phyloP scores from a whole-genome alignment of 129 eudicot species.

The Ambrosia trifida region DNA sequence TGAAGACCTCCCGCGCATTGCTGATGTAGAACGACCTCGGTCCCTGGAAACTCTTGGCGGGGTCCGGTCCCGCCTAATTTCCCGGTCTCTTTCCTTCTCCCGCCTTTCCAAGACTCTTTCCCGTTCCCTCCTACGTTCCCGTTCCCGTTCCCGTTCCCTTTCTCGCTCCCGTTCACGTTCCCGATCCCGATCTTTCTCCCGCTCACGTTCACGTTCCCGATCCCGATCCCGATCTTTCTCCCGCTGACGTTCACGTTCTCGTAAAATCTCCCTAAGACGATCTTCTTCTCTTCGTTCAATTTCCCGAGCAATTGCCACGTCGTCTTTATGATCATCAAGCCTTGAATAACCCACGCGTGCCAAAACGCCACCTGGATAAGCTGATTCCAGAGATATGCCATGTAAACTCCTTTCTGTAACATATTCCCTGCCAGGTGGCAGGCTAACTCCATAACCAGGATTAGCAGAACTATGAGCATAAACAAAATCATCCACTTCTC shows the following conservation, averaged over 20 bases:
- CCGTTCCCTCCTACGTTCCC: constrained; percentile 68
- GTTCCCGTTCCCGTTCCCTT: constrained; percentile 57
- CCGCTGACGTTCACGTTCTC: constrained; percentile 31
- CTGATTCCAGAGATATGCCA: constrained; percentile 54
- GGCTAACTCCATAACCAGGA: constrained; percentile 93
- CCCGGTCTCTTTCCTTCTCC: constrained; percentile 58
- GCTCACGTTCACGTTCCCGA: constrained; percentile 61
- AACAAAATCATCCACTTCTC: constrained; percentile 66
- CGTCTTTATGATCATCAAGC: constrained; percentile 75
- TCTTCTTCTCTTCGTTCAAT: constrained; percentile 75
- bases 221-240: no score
- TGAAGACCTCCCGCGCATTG: constrained; percentile 53
- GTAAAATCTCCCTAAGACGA: constrained; percentile 53
- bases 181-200: constrained; percentile 65
- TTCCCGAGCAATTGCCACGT: constrained; percentile 50
- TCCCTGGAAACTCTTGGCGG: constrained; percentile 74
- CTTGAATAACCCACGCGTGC: constrained; percentile 59
- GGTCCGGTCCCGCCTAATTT: constrained; percentile 60
- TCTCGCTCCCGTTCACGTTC: constrained; percentile 50
- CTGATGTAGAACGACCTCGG: constrained; percentile 54
- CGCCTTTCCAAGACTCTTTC: constrained; percentile 49
- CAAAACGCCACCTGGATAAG: constrained; percentile 55
- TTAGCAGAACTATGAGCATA: constrained; percentile 68
- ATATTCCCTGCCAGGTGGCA: constrained; percentile 96
- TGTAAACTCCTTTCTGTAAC: constrained; percentile 79